Conservation (phyloP, 495 filamentous ascomycete species). For the Baudoinia panamericana region DNA sequence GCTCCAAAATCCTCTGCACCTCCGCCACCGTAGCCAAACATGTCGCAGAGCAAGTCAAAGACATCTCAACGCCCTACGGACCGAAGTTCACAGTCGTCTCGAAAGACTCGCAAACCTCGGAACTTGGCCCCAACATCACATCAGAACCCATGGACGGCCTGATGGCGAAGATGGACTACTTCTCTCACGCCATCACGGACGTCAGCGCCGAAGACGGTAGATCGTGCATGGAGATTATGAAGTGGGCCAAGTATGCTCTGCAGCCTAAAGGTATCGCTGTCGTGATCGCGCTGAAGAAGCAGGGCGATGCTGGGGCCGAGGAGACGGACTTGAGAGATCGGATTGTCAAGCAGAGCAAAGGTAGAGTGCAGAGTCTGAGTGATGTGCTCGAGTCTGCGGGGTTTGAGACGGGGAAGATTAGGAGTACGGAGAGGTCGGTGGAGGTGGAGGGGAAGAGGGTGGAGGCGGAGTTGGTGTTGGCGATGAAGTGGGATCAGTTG, state of each 20-base stretch:
- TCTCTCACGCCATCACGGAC: constrained; percentile 14
- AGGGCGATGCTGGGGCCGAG: constrained; percentile 4
- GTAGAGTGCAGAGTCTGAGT: constrained; percentile 5
- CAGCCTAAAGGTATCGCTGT: constrained; percentile 15
- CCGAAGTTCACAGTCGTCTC: constrained; percentile 12
- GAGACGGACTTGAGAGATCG: constrained; percentile 7
- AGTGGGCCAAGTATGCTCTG: constrained; percentile 13
- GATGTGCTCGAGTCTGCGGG: constrained; percentile 20
- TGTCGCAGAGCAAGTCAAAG: not conserved
- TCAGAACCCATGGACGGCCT: not conserved
- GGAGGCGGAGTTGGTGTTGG: constrained; percentile 17
- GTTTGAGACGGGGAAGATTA: constrained; percentile 18
- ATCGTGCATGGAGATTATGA: constrained; percentile 10
- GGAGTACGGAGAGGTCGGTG: constrained; percentile 4
- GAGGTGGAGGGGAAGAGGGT: constrained; percentile 8
- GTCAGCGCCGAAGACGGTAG: constrained; percentile 9
- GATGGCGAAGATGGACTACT: constrained; percentile 11
- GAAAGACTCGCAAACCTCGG: not conserved
- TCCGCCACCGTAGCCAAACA: constrained; percentile 6
- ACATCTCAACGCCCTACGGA: constrained; percentile 10
- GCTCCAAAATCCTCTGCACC: constrained; percentile 12
- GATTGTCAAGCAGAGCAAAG: constrained; percentile 9
- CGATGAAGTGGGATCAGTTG: constrained; percentile 20
- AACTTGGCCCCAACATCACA: not conserved
- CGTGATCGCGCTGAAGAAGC: constrained; percentile 11